Percentiles rank a stretch among this genome's conserved stretches.
These are phyloP conservation scores for Botrytis squamosa DNA, from an alignment of 2,329 filamentous ascomycete genomes.

Conservation along the genomic window DNA sequence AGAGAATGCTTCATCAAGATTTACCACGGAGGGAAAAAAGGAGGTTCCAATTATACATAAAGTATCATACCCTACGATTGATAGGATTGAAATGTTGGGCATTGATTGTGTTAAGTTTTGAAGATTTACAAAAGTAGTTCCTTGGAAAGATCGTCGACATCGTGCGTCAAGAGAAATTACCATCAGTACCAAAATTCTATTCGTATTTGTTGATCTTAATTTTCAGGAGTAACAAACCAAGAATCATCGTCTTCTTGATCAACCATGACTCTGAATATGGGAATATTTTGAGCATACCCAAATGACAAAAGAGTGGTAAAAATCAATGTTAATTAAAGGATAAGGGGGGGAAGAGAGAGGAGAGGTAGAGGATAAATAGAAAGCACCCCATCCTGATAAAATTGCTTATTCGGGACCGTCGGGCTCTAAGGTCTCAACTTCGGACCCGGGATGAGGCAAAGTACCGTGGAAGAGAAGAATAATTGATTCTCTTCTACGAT, in stretches of 20 bases:
- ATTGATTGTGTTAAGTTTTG: background rate
- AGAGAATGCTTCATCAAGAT: background rate
- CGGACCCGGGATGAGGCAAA: background rate
- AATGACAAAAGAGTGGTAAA: background rate
- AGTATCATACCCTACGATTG: background rate
- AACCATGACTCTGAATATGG: background rate
- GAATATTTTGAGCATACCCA: background rate
- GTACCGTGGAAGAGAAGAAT: background rate
- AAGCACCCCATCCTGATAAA: background rate
- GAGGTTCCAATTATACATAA: background rate
- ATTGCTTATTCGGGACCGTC: background rate
- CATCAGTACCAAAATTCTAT: background rate
- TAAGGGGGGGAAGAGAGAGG: background rate
- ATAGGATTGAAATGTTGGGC: background rate
- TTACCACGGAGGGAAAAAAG: background rate
- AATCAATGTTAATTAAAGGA: background rate
- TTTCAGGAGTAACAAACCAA: background rate
- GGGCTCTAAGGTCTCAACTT: background rate
- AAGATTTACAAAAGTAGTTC: background rate
- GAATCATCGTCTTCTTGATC: background rate
- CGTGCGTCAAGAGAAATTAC: background rate
- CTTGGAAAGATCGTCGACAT: background rate
- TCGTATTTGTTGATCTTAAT: background rate
- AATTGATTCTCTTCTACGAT: background rate
- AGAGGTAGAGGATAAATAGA: background rate